Evolutionary conservation across 2,329 filamentous ascomycete species (phyloP).

Genomic region (Pestalotiopsis sp.): DNA sequence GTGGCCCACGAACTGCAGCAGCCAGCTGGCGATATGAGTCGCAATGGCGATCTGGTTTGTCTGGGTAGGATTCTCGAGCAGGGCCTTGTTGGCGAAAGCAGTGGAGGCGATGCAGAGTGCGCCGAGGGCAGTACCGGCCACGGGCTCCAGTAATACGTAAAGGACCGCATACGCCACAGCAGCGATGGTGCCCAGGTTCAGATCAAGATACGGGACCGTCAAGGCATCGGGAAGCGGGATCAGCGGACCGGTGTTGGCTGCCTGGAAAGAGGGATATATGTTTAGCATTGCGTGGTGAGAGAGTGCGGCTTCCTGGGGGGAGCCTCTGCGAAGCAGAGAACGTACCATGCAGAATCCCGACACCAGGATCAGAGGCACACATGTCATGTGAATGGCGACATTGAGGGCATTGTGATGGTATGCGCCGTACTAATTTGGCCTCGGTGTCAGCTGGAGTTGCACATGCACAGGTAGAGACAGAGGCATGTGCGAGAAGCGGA

Average conservation of each 20-base stretch:
- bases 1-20: conserved; percentile 90
- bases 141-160: conserved; percentile 91
- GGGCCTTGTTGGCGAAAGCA: conserved; percentile 75
- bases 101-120: conserved; percentile 76
- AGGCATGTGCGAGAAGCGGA: neutral
- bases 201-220: conserved; percentile 66
- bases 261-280: conserved; percentile 40
- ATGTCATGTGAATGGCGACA: conserved; percentile 76
- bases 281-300: conserved; percentile 20
- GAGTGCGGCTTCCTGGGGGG: neutral
- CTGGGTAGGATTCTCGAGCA: conserved; percentile 53
- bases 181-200: conserved; percentile 67
- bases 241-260: conserved; percentile 63
- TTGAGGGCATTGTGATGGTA: conserved; percentile 83
- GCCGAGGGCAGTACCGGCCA: conserved; percentile 79
- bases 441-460: conserved; percentile 13
- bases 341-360: conserved; percentile 73
- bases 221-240: conserved; percentile 69
- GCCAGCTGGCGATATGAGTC: conserved; percentile 76
- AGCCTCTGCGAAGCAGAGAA: conserved; percentile 13
- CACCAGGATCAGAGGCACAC: conserved; percentile 75
- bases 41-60: conserved; percentile 63
- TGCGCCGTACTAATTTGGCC: conserved; percentile 68
- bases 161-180: conserved; percentile 73
- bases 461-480: conserved; percentile 6